Percentiles rank a stretch among this genome's conserved stretches.
Conservation (phyloP, 2,329 filamentous ascomycete genomes). For the Aspergillus viridinutans region DNA sequence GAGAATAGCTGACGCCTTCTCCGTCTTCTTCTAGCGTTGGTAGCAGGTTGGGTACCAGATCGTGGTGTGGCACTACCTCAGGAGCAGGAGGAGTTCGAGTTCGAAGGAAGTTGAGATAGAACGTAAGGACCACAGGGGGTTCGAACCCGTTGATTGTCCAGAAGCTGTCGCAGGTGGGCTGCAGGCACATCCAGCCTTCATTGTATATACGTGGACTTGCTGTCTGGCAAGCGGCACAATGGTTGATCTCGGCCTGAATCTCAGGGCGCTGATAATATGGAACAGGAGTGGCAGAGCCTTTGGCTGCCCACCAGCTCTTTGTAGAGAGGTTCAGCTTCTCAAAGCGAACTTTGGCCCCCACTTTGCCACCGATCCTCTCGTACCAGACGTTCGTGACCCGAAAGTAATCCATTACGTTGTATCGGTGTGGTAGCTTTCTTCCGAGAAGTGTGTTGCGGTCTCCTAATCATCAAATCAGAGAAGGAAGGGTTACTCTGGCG, state of each 20-base stretch:
- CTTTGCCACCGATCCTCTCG: conserved; percentile 48
- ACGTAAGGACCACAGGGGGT: conserved; percentile 38
- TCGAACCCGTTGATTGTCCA: conserved; percentile 46
- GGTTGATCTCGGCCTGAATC: conserved; percentile 13
- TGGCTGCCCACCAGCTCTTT: conserved; percentile 58
- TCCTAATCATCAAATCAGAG: conserved; percentile 40
- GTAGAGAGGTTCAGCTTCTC: conserved; percentile 56
- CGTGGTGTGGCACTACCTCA: conserved; percentile 32
- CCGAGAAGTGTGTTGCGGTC: conserved; percentile 47
- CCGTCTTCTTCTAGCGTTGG: conserved; percentile 33
- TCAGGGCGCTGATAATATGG: conserved; percentile 27
- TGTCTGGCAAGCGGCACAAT: conserved; percentile 42
- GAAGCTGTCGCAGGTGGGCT: conserved; percentile 49
- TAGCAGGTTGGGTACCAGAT: conserved; percentile 39
- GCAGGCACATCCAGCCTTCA: conserved; percentile 58
- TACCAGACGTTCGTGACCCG: conserved; percentile 65
- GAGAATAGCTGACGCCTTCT: conserved; percentile 45
- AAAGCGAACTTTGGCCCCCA: conserved; percentile 57
- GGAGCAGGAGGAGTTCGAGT: conserved; percentile 47
- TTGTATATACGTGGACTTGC: conserved; percentile 34
- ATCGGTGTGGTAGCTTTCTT: conserved; percentile 53
- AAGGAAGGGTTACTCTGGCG: background rate
- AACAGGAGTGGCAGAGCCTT: conserved; percentile 22
- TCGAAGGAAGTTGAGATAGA: conserved; percentile 55
- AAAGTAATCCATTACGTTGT: conserved; percentile 66